Conservation (phyloP, 768 basidiomycete genomes). For the Mycena venus region DNA sequence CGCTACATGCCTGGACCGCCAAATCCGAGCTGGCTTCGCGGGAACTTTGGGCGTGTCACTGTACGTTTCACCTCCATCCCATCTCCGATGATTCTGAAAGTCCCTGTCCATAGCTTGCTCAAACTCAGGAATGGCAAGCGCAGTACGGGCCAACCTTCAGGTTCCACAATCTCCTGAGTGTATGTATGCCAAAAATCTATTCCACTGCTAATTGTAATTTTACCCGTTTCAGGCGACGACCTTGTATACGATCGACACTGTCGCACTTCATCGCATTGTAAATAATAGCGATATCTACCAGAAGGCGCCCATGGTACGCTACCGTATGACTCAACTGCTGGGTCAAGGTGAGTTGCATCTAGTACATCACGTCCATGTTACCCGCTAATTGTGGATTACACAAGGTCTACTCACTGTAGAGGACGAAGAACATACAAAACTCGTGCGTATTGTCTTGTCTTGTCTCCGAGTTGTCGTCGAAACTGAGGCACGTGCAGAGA, state of each 20-base stretch:
- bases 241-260: constrained; percentile 12
- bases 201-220: neutral
- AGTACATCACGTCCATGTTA: no score
- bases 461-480: neutral
- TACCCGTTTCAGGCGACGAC: neutral
- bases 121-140: neutral
- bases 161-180: neutral
- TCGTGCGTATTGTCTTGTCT: neutral
- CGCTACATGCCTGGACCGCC: neutral
- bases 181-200: neutral
- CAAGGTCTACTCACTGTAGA: constrained; percentile 11
- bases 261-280: constrained; percentile 9
- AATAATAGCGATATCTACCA: constrained; percentile 11
- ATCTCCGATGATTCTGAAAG: no score
- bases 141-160: constrained; percentile 1
- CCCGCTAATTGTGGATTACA: neutral
- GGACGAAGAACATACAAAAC: constrained; percentile 21
- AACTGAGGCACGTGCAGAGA: neutral
- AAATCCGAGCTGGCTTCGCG: neutral
- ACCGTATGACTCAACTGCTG: neutral
- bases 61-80: no score
- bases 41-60: neutral
- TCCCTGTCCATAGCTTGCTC: neutral
- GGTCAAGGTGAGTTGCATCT: neutral
- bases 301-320: neutral